A percentile compares a stretch with the other conserved stretches of the same genome.
phyloP scores from a whole-genome alignment of 257 asterid species.

The Nicotiana noctiflora region DNA sequence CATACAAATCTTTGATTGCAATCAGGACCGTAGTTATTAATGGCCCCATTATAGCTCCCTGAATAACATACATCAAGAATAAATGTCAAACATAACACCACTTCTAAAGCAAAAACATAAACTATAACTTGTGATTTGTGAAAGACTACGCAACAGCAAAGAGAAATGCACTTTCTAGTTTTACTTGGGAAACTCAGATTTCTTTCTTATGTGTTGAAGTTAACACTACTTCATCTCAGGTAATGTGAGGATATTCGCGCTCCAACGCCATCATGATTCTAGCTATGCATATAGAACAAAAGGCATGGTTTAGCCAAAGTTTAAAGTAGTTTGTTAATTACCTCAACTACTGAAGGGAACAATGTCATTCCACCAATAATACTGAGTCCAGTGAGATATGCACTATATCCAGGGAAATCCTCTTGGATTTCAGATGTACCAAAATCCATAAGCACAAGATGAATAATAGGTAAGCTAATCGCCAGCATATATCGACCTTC shows the following conservation, averaged over 20 bases:
- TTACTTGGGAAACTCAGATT: not conserved
- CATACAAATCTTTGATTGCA: conserved; percentile 61
- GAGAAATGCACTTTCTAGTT: not conserved
- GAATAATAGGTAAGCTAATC: conserved; percentile 36
- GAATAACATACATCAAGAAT: conserved; percentile 11
- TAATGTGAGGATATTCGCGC: not conserved
- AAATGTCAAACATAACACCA: not conserved
- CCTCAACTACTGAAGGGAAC: conserved; percentile 67
- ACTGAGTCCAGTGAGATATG: conserved; percentile 68
- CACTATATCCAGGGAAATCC: conserved; percentile 77
- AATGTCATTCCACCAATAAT: conserved; percentile 83
- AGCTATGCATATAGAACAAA: too few relatives aligned
- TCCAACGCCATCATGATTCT: not conserved
- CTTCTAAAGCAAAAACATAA: not conserved
- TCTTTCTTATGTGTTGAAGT: not conserved
- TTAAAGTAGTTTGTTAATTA: conserved; percentile 10
- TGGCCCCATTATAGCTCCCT: conserved; percentile 88
- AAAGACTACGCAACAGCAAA: not conserved
- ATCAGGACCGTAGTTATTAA: conserved; percentile 58
- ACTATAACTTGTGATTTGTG: not conserved
- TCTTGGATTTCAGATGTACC: conserved; percentile 74
- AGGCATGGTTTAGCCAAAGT: not conserved
- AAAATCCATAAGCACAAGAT: conserved; percentile 60
- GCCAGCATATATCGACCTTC: conserved; percentile 61
- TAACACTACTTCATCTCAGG: not conserved